Evolutionary conservation across 306 rosid species (phyloP).

Genomic region (Sicyos baderoa): DNA sequence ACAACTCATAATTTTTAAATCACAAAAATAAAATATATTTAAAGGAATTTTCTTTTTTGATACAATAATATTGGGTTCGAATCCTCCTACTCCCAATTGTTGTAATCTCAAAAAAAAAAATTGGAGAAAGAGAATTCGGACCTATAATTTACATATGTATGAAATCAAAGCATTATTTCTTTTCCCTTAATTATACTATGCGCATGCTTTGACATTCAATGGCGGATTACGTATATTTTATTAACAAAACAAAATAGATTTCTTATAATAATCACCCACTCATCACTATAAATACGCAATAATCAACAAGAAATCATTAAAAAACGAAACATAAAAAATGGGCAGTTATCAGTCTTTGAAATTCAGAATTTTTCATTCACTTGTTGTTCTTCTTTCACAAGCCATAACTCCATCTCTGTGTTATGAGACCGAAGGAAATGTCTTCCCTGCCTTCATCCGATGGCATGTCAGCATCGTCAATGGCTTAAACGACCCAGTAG

Average conservation of each 20-base stretch:
- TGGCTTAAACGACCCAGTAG: not conserved
- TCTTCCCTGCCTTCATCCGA: constrained; percentile 18
- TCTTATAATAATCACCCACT: not conserved
- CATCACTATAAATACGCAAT: not conserved
- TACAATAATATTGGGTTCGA: no score
- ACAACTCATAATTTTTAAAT: no score
- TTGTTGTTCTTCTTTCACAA: not conserved
- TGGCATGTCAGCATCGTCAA: constrained; percentile 15
- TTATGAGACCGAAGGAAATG: not conserved
- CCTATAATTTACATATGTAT: no score
- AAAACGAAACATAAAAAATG: not conserved
- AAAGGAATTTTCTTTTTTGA: no score
- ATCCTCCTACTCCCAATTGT: no score
- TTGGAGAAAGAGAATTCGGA: no score
- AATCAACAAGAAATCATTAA: not conserved
- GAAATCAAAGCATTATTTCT: not conserved
- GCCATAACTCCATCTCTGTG: not conserved
- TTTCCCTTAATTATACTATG: not conserved
- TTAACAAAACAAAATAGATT: not conserved
- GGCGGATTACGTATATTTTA: not conserved
- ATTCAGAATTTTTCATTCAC: not conserved
- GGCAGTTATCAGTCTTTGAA: not conserved
- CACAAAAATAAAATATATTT: no score
- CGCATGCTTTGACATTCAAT: not conserved
- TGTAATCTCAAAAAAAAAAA: no score